These are phyloP conservation scores for Silene latifolia DNA, from an alignment of 148 eudicot species.

Conservation along the genomic window DNA sequence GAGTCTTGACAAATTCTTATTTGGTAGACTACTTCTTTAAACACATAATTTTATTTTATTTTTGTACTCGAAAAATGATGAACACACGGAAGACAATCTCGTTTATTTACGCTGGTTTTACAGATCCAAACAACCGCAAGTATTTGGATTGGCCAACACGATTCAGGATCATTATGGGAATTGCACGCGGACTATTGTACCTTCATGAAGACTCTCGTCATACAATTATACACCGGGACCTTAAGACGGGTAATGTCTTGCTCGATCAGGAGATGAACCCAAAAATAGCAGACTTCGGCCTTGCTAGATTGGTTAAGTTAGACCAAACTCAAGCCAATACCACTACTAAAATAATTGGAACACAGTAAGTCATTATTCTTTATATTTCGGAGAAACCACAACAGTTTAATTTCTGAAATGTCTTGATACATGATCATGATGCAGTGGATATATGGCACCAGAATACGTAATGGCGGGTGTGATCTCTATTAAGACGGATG, in stretches of 20 bases:
- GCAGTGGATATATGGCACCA: background rate
- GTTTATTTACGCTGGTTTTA: background rate
- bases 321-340: background rate
- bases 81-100: too few relatives aligned
- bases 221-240: background rate
- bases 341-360: background rate
- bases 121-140: slow-evolving; percentile 7
- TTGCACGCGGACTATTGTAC: slow-evolving; percentile 6
- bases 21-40: too few relatives aligned
- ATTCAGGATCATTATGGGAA: slow-evolving; percentile 2
- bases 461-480: background rate
- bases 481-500: background rate
- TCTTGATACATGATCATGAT: background rate
- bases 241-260: background rate
- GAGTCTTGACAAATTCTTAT: too few relatives aligned
- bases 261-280: background rate
- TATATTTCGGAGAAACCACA: too few relatives aligned
- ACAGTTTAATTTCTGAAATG: too few relatives aligned
- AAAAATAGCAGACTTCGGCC: background rate
- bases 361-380: background rate
- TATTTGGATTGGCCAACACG: slow-evolving; percentile 6
- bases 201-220: slow-evolving; percentile 3
- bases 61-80: too few relatives aligned
- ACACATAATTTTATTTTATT: too few relatives aligned
- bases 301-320: background rate